Conservation (phyloP, 2,329 filamentous ascomycete species). For the Leptosphaerulina australis region DNA sequence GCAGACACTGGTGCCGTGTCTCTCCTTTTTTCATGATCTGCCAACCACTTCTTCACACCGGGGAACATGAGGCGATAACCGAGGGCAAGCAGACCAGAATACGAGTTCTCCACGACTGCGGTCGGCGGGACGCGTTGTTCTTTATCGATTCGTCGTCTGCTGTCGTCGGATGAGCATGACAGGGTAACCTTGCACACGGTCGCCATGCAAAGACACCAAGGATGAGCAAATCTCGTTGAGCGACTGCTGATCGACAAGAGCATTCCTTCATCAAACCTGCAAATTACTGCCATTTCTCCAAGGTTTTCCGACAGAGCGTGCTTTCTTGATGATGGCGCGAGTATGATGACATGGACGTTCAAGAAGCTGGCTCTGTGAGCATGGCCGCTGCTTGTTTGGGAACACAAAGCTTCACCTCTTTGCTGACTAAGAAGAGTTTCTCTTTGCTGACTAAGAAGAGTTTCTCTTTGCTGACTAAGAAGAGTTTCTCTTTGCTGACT, state of each 20-base stretch:
- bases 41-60: not conserved
- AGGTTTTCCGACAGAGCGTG: not conserved
- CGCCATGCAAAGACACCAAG: slow-evolving; percentile 11
- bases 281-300: slow-evolving; percentile 19
- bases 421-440: not conserved
- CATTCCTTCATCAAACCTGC: slow-evolving; percentile 18
- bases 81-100: slow-evolving; percentile 12
- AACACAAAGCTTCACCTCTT: slow-evolving; percentile 1
- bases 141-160: slow-evolving; percentile 8
- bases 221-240: slow-evolving; percentile 18
- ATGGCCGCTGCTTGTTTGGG: slow-evolving; percentile 1
- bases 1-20: slow-evolving; percentile 22
- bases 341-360: slow-evolving; percentile 2
- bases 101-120: slow-evolving; percentile 12
- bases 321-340: slow-evolving; percentile 3
- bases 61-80: slow-evolving; percentile 13
- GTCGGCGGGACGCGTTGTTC: slow-evolving; percentile 9
- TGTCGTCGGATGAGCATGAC: slow-evolving; percentile 5
- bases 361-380: not conserved
- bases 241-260: slow-evolving; percentile 13
- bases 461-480: slow-evolving; percentile 1
- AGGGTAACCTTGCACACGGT: slow-evolving; percentile 17
- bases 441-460: not conserved
- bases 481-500: not conserved
- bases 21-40: slow-evolving; percentile 14